These are phyloP conservation scores for Saccharomyces pastorianus DNA, from an alignment of 1,139 yeast species.

Conservation along the genomic window DNA sequence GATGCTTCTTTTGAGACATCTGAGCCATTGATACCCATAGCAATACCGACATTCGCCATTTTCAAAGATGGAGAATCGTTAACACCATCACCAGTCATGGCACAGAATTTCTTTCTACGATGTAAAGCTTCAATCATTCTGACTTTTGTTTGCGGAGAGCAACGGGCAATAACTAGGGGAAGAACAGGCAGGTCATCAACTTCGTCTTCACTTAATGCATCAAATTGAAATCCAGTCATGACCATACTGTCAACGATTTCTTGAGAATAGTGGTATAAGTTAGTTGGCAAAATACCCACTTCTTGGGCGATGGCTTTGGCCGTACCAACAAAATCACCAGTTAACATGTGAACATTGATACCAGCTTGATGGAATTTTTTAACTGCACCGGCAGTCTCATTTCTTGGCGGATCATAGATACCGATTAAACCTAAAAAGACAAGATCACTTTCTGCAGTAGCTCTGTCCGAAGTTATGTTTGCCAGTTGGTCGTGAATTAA, in stretches of 20 bases:
- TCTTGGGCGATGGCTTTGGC: constrained; percentile 86
- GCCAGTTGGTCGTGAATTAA: constrained; percentile 32
- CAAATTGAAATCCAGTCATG: constrained; percentile 79
- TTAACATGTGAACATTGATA: constrained; percentile 92
- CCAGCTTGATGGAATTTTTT: constrained; percentile 79
- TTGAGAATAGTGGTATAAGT: constrained; percentile 65
- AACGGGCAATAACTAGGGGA: constrained; percentile 90
- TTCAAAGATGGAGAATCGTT: constrained; percentile 97
- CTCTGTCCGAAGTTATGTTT: constrained; percentile 18
- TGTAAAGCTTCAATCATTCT: constrained; percentile 88
- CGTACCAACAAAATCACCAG: constrained; percentile 95
- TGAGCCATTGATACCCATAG: constrained; percentile 95
- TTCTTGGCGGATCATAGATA: constrained; percentile 95
- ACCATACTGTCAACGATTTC: constrained; percentile 55
- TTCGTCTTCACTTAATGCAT: constrained; percentile 57
- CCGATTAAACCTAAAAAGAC: constrained; percentile 82
- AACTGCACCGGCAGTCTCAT: constrained; percentile 69
- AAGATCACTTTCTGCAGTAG: constrained; percentile 61
- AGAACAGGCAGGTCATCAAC: constrained; percentile 66
- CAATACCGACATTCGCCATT: constrained; percentile 93
- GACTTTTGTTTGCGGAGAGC: constrained; percentile 94
- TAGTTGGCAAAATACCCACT: constrained; percentile 77
- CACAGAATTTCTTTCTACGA: constrained; percentile 87
- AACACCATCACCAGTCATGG: constrained; percentile 99
- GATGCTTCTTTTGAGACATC: constrained; percentile 99